Evolutionary conservation across 2,329 filamentous ascomycete genomes (phyloP).

Genomic region (Sarocladiaceae sp.): DNA sequence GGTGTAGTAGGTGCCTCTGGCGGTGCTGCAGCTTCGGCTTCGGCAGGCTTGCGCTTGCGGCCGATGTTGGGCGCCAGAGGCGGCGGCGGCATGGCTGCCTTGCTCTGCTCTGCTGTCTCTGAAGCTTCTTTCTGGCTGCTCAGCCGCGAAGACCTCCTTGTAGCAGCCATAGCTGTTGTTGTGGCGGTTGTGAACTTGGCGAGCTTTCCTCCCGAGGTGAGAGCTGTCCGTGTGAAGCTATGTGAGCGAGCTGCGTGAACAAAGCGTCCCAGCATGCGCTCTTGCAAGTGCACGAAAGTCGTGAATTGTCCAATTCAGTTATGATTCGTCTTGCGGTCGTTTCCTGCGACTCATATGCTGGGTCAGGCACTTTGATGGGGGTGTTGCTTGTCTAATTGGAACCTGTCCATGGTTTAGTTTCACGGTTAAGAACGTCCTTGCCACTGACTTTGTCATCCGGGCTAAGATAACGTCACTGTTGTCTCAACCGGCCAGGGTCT

Average conservation of each 20-base stretch:
- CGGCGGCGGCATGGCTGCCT: conserved; percentile 14
- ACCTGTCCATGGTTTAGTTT: too few relatives aligned
- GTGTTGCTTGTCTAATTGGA: too few relatives aligned
- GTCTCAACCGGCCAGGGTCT: too few relatives aligned
- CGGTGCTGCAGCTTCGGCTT: background rate
- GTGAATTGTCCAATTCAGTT: too few relatives aligned
- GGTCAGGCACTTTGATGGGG: too few relatives aligned
- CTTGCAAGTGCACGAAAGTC: background rate
- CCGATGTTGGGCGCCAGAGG: conserved; percentile 9
- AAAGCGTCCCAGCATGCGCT: conserved; percentile 4
- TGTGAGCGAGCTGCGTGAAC: background rate
- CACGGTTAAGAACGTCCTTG: too few relatives aligned
- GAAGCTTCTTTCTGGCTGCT: conserved; percentile 20
- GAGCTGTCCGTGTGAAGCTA: background rate
- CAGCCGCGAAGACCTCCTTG: conserved; percentile 35
- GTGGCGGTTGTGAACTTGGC: background rate
- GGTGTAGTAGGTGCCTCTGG: conserved; percentile 23
- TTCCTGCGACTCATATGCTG: too few relatives aligned
- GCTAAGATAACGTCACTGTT: too few relatives aligned
- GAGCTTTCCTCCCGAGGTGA: background rate
- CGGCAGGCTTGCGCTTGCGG: conserved; percentile 1
- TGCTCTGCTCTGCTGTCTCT: background rate
- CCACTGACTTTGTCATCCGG: too few relatives aligned
- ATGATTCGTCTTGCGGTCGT: too few relatives aligned
- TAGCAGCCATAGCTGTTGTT: conserved; percentile 23